Conservation (phyloP, 345 rosid genomes). For the Rhodamnia rubescens region DNA sequence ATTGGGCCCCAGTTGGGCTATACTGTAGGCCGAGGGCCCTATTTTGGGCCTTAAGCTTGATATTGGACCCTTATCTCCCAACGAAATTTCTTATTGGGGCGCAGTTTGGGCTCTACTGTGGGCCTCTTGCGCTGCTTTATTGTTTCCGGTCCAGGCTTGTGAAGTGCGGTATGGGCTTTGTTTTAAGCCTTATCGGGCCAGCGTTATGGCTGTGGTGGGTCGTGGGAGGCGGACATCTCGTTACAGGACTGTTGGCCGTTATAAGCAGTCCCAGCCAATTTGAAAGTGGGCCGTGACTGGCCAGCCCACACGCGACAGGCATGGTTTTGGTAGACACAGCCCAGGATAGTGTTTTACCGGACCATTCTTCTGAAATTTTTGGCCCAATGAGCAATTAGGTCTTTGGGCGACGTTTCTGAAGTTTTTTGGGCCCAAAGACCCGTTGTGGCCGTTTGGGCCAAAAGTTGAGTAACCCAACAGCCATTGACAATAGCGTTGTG, state of each 20-base stretch:
- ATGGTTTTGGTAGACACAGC: not conserved
- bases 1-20: not conserved
- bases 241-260: not conserved
- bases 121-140: no score
- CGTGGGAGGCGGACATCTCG: not conserved
- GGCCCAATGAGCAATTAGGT: no score
- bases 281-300: not conserved
- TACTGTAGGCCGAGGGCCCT: not conserved
- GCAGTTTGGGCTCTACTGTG: not conserved
- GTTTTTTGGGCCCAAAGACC: no score
- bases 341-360: not conserved
- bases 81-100: not conserved
- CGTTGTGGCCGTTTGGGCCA: not conserved
- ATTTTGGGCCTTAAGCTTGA: not conserved
- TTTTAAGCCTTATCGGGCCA: not conserved
- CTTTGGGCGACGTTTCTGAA: no score
- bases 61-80: no score
- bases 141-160: not conserved
- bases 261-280: not conserved
- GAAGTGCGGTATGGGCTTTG: not conserved
- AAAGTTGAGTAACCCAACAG: not conserved
- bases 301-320: not conserved
- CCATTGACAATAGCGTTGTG: not conserved
- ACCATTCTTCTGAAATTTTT: not conserved
- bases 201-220: not conserved